Evolutionary conservation across 2,329 filamentous ascomycete species (phyloP), one percentile per base, ranked within the genome.

Genomic region (Cercospora sp.): DNA sequence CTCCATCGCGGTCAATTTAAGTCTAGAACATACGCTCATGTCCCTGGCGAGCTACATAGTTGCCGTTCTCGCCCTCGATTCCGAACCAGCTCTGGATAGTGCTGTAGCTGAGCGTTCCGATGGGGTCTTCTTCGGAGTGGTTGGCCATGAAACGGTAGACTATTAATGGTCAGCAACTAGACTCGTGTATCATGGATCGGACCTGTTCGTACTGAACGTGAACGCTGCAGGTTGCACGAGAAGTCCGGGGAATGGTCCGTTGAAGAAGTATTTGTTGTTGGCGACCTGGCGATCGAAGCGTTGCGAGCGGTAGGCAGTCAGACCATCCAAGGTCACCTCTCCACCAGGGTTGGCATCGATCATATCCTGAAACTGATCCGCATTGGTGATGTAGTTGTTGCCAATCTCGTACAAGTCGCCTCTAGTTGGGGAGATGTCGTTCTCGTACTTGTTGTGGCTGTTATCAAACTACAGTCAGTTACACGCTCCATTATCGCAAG

Each of bases 391-490:
- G 67, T 72, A 75, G 60, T 76, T 72, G 68, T 77, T 74, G 36
- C 75, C 76, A 8, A 62, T 65, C 60, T 73, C 64, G 67, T 78
- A 79, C 8, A 79, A 60, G 53, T 80, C 77, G 58, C 73, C 75
- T 23, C 78, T 69, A 6, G 74, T 76, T 1, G 78, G 77, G 3
- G 75, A 78, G 5, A 69, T 75, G 61, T 80, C 78, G 36, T 69
- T 71, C 72, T 80, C 78, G 66, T 79, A 80, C 68, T 78, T 76
- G 71, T 77, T 78, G 72, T 79, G 77, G 5, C 42, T 48, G 20
- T 48, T 23, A 28, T 28, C 26, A 3, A 5, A 10, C 9, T 5
- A 10, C 20, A 48, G 42, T 48, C n/a, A 48, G 42, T 5, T 6
- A 10, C n/a, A 18, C 3, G 5, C 5, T 20, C 42, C 42, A 10